phyloP scores from a whole-genome alignment of 352 stramenopile species.

The Pythium apleroticum region DNA sequence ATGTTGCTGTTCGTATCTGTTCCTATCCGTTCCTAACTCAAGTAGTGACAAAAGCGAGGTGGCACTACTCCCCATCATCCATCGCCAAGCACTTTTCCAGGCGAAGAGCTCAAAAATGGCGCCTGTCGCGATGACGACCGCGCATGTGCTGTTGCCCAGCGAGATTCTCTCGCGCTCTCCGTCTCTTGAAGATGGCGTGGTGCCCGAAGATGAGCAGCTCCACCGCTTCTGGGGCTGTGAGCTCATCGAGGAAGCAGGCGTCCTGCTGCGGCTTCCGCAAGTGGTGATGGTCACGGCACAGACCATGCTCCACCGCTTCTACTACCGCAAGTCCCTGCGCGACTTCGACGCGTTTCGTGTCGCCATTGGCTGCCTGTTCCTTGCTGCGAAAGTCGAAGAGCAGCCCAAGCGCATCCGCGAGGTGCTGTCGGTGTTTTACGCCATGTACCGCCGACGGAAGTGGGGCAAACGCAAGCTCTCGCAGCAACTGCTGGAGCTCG shows the following conservation, averaged over 20 bases:
- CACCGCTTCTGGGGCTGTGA: slow-evolving; percentile 90
- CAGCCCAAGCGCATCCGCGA: slow-evolving; percentile 78
- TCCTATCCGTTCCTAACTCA: slow-evolving; percentile 9
- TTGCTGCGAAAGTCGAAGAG: slow-evolving; percentile 91
- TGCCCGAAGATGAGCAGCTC: slow-evolving; percentile 30
- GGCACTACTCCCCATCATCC: not conserved
- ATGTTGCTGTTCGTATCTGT: not conserved
- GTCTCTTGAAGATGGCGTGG: slow-evolving; percentile 48
- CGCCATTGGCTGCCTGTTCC: slow-evolving; percentile 86
- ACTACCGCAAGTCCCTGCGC: slow-evolving; percentile 77
- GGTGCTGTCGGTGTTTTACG: slow-evolving; percentile 87
- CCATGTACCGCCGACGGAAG: slow-evolving; percentile 75
- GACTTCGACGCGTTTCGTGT: slow-evolving; percentile 91
- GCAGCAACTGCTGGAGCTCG: slow-evolving; percentile 68
- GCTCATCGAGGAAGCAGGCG: slow-evolving; percentile 88
- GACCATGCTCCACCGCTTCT: slow-evolving; percentile 91
- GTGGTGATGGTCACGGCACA: slow-evolving; percentile 91
- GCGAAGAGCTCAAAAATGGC: not conserved
- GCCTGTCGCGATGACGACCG: not conserved
- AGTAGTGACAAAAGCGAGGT: not conserved
- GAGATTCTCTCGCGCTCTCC: slow-evolving; percentile 46
- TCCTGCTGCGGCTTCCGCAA: slow-evolving; percentile 85
- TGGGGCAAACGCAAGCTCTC: slow-evolving; percentile 44
- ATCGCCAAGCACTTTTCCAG: not conserved
- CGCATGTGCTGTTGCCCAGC: slow-evolving; percentile 49